Percentiles rank a stretch among this genome's conserved stretches.
Conservation (phyloP, 129 eudicot genomes). For the Saussurea involucrata region DNA sequence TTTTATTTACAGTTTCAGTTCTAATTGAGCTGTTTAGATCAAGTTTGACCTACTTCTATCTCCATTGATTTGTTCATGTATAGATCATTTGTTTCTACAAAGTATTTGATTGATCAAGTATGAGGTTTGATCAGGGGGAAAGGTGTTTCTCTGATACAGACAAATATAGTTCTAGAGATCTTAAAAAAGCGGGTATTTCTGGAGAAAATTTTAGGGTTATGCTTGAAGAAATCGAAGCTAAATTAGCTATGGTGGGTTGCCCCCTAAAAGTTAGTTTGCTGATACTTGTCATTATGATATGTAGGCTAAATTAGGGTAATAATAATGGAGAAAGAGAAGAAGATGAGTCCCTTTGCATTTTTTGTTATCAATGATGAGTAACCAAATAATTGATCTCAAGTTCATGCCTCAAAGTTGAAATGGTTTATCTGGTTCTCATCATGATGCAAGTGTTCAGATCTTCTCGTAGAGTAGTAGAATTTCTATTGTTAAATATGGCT, state of each 20-base stretch:
- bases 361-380: background rate
- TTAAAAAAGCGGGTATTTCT: background rate
- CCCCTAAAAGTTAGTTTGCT: background rate
- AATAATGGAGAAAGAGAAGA: background rate
- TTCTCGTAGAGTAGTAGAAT: too few relatives aligned
- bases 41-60: background rate
- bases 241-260: background rate
- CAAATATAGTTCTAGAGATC: background rate
- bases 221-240: background rate
- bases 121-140: background rate
- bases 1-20: background rate
- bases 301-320: background rate
- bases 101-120: constrained; percentile 1
- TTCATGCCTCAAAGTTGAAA: background rate
- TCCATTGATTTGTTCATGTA: background rate
- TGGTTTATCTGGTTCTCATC: background rate
- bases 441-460: background rate
- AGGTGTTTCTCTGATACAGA: background rate
- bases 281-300: background rate
- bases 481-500: background rate
- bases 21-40: background rate
- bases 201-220: background rate
- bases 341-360: background rate
- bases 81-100: background rate
- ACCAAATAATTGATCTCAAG: background rate